Evolutionary conservation across 2,329 filamentous ascomycete species (phyloP).

Genomic region (Myriangium duriaei): DNA sequence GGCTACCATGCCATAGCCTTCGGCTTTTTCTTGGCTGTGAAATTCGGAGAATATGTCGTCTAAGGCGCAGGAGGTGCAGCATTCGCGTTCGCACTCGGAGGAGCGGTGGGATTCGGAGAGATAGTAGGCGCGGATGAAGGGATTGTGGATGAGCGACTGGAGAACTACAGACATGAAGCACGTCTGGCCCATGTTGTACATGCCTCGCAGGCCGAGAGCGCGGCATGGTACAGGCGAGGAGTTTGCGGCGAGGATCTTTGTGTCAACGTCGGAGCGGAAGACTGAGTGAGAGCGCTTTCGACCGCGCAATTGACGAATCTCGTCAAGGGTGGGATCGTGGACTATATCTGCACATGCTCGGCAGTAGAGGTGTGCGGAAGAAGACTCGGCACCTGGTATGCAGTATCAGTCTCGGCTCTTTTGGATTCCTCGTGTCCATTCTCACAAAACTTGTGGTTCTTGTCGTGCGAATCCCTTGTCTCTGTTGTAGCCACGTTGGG

Average conservation of each 20-base stretch:
- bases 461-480: conserved; percentile 56
- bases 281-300: conserved; percentile 49
- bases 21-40: conserved; percentile 61
- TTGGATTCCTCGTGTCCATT: conserved; percentile 1
- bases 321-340: conserved; percentile 70
- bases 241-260: conserved; percentile 64
- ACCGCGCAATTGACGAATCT: conserved; percentile 60
- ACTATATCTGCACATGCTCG: conserved; percentile 73
- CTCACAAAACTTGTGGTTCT: conserved; percentile 62
- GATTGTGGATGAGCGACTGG: conserved; percentile 88
- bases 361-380: conserved; percentile 63
- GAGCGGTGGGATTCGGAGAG: conserved; percentile 79
- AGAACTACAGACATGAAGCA: conserved; percentile 97
- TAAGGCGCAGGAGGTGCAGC: conserved; percentile 48
- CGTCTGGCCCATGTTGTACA: conserved; percentile 97
- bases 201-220: conserved; percentile 75
- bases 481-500: conserved; percentile 54
- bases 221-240: conserved; percentile 70
- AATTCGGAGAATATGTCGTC: conserved; percentile 53
- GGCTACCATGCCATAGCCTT: conserved; percentile 80
- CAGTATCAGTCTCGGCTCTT: background rate
- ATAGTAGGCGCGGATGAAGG: conserved; percentile 81
- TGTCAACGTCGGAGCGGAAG: conserved; percentile 51
- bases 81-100: conserved; percentile 51
- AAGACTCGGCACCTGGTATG: conserved; percentile 60